phyloP scores from a whole-genome alignment of 441 rosid genomes.

The Erodium texanum region DNA sequence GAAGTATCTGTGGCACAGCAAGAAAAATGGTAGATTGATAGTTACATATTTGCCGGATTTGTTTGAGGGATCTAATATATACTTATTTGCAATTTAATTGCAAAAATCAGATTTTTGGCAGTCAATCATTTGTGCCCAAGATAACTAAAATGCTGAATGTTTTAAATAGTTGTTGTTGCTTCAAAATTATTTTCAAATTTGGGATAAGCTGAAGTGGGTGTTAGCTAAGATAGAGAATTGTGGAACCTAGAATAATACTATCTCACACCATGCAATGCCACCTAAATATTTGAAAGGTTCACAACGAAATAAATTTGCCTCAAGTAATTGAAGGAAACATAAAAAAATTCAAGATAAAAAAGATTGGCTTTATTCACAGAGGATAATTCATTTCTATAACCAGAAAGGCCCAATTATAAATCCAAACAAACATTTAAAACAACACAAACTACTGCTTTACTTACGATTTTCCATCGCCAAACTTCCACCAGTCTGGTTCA shows the following conservation, averaged over 20 bases:
- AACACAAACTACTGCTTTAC: constrained; percentile 22
- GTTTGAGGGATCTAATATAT: background rate
- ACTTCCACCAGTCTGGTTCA: constrained; percentile 99
- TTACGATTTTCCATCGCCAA: constrained; percentile 87
- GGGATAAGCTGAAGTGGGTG: background rate
- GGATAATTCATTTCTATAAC: background rate
- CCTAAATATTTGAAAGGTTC: background rate
- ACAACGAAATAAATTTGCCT: background rate
- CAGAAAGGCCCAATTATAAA: background rate
- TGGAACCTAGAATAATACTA: background rate
- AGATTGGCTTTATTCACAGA: background rate
- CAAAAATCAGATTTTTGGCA: background rate
- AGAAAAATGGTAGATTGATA: constrained; percentile 1
- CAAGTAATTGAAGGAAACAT: background rate
- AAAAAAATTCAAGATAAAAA: background rate
- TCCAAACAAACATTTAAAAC: background rate
- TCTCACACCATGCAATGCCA: background rate
- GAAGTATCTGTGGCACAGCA: constrained; percentile 51
- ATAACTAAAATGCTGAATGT: background rate
- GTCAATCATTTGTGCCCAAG: background rate
- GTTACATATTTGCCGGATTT: background rate
- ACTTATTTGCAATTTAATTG: background rate
- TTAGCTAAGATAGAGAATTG: background rate
- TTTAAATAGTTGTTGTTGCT: background rate
- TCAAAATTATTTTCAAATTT: background rate